Percentiles rank a stretch among this genome's conserved stretches.
Evolutionary conservation across 1,139 yeast species (phyloP).

Genomic region (Taiozyma onychis): DNA sequence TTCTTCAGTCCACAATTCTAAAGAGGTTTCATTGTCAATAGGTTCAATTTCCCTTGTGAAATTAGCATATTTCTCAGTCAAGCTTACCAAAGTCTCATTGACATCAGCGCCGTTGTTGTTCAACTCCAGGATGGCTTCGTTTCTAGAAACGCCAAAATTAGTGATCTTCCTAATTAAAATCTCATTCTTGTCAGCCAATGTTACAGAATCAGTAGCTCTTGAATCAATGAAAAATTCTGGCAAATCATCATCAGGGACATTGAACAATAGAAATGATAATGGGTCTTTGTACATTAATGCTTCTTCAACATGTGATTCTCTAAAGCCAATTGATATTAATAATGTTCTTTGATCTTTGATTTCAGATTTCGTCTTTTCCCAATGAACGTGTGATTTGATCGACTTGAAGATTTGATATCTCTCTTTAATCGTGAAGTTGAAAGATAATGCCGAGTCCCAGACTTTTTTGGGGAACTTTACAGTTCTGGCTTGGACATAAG

Average conservation of each 20-base stretch:
- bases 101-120: slow-evolving; percentile 41
- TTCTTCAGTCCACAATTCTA: slow-evolving; percentile 68
- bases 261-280: slow-evolving; percentile 79
- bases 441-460: slow-evolving; percentile 59
- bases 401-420: slow-evolving; percentile 51
- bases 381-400: slow-evolving; percentile 46
- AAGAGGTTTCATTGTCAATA: slow-evolving; percentile 23
- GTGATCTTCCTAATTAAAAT: slow-evolving; percentile 48
- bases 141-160: slow-evolving; percentile 66
- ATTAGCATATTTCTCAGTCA: slow-evolving; percentile 39
- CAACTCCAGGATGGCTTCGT: slow-evolving; percentile 50
- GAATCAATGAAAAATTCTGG: slow-evolving; percentile 45
- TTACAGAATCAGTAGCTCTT: slow-evolving; percentile 43
- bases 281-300: slow-evolving; percentile 63
- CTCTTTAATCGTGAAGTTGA: slow-evolving; percentile 31
- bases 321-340: slow-evolving; percentile 53
- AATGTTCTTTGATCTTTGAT: slow-evolving; percentile 15
- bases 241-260: slow-evolving; percentile 89
- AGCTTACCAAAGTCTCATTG: slow-evolving; percentile 42
- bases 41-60: slow-evolving; percentile 12
- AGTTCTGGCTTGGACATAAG: slow-evolving; percentile 3
- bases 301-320: slow-evolving; percentile 63
- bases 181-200: slow-evolving; percentile 41
- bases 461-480: slow-evolving; percentile 49
- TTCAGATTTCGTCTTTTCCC: slow-evolving; percentile 33